These are phyloP conservation scores for Auxenochlorella protothecoides DNA, from an alignment of 139 green algal genomes.

Conservation along the genomic window DNA sequence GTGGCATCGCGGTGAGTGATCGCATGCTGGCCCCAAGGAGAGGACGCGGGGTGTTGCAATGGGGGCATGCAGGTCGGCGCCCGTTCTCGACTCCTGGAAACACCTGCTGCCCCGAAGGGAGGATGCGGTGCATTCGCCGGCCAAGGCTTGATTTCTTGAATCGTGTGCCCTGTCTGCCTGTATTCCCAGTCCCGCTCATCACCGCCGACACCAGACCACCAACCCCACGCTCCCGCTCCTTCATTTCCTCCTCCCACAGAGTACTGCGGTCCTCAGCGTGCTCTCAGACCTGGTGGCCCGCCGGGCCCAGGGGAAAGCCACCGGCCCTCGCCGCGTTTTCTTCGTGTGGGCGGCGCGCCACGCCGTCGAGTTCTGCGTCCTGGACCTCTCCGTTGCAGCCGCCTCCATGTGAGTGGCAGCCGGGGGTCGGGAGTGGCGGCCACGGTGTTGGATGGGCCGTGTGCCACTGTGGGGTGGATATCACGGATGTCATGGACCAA, in stretches of 20 bases:
- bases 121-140: too few relatives aligned
- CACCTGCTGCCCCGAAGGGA: too few relatives aligned
- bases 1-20: constrained; percentile 21
- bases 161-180: neutral
- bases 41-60: neutral
- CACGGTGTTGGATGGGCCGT: too few relatives aligned
- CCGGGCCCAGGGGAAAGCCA: neutral
- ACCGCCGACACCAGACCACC: neutral
- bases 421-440: neutral
- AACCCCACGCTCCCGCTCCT: neutral
- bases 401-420: neutral
- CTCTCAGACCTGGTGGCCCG: constrained; percentile 1
- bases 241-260: neutral
- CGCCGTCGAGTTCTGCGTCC: constrained; percentile 10
- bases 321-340: neutral
- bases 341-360: constrained; percentile 16
- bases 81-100: neutral
- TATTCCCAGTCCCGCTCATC: neutral
- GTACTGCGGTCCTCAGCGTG: constrained; percentile 13
- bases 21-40: too few relatives aligned
- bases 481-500: neutral
- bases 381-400: constrained; percentile 6
- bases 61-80: neutral
- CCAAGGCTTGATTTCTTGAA: too few relatives aligned
- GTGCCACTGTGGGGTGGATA: neutral